Percentiles rank a stretch among this genome's conserved stretches.
Evolutionary conservation across 805 yeast genomes (phyloP).

Genomic region (Myxozyma sirexii): DNA sequence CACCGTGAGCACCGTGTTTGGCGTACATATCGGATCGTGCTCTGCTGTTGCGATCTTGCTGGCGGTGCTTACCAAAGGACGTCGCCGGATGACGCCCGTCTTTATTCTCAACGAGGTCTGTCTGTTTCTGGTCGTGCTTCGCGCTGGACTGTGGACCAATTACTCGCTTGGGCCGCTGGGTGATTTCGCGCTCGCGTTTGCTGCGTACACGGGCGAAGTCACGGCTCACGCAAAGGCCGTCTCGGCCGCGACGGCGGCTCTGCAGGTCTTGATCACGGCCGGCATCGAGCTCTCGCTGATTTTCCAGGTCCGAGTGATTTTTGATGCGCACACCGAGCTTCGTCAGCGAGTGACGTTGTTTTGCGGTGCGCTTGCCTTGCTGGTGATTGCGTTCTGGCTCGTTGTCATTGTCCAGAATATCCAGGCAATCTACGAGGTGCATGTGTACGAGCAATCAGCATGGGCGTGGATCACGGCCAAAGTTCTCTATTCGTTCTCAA

Average conservation of each 20-base stretch:
- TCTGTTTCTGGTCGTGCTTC: conserved; percentile 57
- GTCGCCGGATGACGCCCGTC: conserved; percentile 58
- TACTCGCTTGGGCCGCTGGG: conserved; percentile 58
- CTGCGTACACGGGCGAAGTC: conserved; percentile 50
- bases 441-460: conserved; percentile 51
- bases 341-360: conserved; percentile 54
- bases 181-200: conserved; percentile 51
- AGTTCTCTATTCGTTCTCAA: conserved; percentile 69
- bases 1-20: conserved; percentile 23
- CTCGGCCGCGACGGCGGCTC: conserved; percentile 63
- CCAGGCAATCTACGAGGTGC: conserved; percentile 44
- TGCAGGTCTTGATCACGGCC: conserved; percentile 61
- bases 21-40: conserved; percentile 34
- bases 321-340: conserved; percentile 42
- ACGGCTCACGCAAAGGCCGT: conserved; percentile 48
- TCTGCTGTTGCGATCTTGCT: conserved; percentile 28
- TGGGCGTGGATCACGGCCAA: conserved; percentile 42
- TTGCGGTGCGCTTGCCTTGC: conserved; percentile 54
- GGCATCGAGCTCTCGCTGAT: conserved; percentile 67
- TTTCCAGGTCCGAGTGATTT: conserved; percentile 72
- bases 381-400: conserved; percentile 63
- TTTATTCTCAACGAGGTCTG: conserved; percentile 72
- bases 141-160: conserved; percentile 61
- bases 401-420: conserved; percentile 51
- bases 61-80: conserved; percentile 52